Conservation (phyloP, 2,329 filamentous ascomycete genomes). For the Hypoxylon sp. region DNA sequence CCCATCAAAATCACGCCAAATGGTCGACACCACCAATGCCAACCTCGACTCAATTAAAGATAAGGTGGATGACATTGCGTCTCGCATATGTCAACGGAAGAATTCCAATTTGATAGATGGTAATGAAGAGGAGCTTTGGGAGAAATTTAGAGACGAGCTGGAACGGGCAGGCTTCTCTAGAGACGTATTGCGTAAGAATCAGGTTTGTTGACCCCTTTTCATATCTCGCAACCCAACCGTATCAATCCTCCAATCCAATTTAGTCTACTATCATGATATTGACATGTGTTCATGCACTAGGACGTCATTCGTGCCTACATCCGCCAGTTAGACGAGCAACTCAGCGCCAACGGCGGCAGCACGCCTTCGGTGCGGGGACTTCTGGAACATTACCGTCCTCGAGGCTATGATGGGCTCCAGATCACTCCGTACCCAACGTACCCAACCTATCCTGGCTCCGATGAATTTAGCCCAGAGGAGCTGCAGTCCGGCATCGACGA, state of each 20-base stretch:
- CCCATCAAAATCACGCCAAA: constrained; percentile 58
- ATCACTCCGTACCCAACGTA: constrained; percentile 50
- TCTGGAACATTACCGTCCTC: constrained; percentile 58
- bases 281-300: constrained; percentile 55
- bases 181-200: constrained; percentile 69
- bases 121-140: constrained; percentile 69
- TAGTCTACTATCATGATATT: constrained; percentile 21
- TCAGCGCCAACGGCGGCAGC: constrained; percentile 59
- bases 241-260: constrained; percentile 25
- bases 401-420: constrained; percentile 54
- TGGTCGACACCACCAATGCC: constrained; percentile 57
- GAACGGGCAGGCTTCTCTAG: constrained; percentile 71
- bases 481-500: constrained; percentile 56
- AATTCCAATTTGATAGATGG: constrained; percentile 58
- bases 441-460: constrained; percentile 39
- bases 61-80: constrained; percentile 71
- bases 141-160: constrained; percentile 70
- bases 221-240: constrained; percentile 12
- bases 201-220: constrained; percentile 60
- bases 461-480: constrained; percentile 55
- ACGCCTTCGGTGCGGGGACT: constrained; percentile 68
- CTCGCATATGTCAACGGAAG: constrained; percentile 63
- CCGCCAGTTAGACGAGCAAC: constrained; percentile 69
- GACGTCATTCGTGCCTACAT: constrained; percentile 73
- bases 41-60: constrained; percentile 70